Percentiles rank a stretch among this genome's conserved stretches.
Conservation (phyloP, 2,329 filamentous ascomycete species). For the Coniochaeta prunicola region DNA sequence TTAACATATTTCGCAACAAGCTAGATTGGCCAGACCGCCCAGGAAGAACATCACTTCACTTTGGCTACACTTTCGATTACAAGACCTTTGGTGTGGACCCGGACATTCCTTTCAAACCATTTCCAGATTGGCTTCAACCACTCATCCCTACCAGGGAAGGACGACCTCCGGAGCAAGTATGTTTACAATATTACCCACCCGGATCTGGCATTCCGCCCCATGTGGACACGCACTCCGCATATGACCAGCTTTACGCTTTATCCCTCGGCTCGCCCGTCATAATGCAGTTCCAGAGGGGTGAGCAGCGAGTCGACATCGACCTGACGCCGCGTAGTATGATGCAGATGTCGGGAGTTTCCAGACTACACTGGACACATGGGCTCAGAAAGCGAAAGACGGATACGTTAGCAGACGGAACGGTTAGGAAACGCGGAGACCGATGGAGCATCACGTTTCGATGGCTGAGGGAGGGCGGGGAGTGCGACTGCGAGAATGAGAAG, state of each 20-base stretch:
- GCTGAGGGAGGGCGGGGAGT: slow-evolving; percentile 36
- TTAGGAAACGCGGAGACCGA: slow-evolving; percentile 33
- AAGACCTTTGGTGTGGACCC: slow-evolving; percentile 49
- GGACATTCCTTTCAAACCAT: slow-evolving; percentile 38
- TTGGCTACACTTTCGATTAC: slow-evolving; percentile 51
- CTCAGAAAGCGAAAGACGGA: slow-evolving; percentile 26
- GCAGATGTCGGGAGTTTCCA: slow-evolving; percentile 39
- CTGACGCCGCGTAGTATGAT: slow-evolving; percentile 41
- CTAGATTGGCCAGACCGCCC: slow-evolving; percentile 38
- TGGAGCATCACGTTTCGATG: slow-evolving; percentile 52
- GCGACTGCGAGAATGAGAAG: slow-evolving; percentile 41
- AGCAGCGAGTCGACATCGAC: slow-evolving; percentile 33
- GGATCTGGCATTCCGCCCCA: slow-evolving; percentile 51
- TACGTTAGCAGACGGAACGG: slow-evolving; percentile 21
- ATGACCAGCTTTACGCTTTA: slow-evolving; percentile 33
- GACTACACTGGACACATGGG: slow-evolving; percentile 37
- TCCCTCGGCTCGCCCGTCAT: slow-evolving; percentile 29
- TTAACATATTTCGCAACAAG: slow-evolving; percentile 34
- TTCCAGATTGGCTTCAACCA: slow-evolving; percentile 42
- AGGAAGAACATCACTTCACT: slow-evolving; percentile 44
- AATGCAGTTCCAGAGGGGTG: slow-evolving; percentile 31
- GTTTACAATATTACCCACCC: slow-evolving; percentile 49
- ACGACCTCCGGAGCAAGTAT: slow-evolving; percentile 36
- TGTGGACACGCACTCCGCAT: slow-evolving; percentile 44
- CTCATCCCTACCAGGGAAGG: slow-evolving; percentile 33